Evolutionary conservation across 2,329 filamentous ascomycete genomes (phyloP).

Genomic region (Pseudocercospora cruenta): DNA sequence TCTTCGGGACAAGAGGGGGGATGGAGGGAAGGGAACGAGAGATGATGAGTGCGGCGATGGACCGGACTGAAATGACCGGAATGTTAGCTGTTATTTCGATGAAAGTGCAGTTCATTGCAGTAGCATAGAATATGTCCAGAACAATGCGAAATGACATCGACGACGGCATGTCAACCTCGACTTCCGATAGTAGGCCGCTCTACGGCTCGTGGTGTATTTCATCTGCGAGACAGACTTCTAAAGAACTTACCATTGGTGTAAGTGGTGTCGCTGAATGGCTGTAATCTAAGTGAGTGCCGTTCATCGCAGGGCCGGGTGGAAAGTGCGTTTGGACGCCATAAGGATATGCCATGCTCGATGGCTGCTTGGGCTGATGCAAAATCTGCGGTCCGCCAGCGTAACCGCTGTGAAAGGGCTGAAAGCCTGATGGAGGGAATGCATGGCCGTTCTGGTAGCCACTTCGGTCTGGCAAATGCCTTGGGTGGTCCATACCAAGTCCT

Average conservation of each 20-base stretch:
- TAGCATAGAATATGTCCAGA: neutral
- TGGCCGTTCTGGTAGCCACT: neutral
- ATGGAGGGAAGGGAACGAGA: constrained; percentile 16
- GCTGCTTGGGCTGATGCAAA: neutral
- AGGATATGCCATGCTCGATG: neutral
- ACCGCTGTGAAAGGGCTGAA: neutral
- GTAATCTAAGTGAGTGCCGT: neutral
- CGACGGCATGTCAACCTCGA: neutral
- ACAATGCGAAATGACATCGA: neutral
- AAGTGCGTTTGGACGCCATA: neutral
- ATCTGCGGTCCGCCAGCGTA: neutral
- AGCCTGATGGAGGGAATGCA: neutral
- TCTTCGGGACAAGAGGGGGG: constrained; percentile 45
- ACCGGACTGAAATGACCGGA: neutral
- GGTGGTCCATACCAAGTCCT: neutral
- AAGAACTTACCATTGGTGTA: neutral
- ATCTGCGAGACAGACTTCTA: neutral
- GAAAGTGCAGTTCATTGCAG: neutral
- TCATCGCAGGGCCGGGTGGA: neutral
- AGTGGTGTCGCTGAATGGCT: neutral
- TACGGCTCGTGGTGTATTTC: neutral
- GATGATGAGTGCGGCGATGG: neutral
- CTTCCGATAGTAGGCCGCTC: neutral
- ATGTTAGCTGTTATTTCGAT: neutral
- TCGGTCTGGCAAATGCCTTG: neutral